A percentile compares a stretch with the other conserved stretches of the same genome.
Evolutionary conservation across 2,329 filamentous ascomycete species (phyloP).

Genomic region (Fusarium sp.): DNA sequence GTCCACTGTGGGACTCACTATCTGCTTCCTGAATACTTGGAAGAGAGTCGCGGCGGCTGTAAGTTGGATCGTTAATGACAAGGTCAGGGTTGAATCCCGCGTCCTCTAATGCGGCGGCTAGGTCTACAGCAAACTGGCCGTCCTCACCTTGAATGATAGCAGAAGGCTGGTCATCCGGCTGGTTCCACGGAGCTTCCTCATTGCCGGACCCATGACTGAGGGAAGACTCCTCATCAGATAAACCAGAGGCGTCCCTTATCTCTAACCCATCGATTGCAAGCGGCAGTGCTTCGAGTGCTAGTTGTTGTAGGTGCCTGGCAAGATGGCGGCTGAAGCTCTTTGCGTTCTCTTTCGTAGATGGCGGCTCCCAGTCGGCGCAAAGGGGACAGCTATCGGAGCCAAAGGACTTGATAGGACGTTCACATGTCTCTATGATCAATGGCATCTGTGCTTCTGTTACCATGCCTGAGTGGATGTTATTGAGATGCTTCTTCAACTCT

Average conservation of each 20-base stretch:
- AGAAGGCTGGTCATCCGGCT: too few species aligned
- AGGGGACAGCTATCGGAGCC: not conserved
- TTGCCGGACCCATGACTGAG: rapidly evolving
- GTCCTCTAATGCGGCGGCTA: too few species aligned
- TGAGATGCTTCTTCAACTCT: not conserved
- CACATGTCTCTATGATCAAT: rapidly evolving
- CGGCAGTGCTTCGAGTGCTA: not conserved
- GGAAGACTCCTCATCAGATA: rapidly evolving
- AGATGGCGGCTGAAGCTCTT: not conserved
- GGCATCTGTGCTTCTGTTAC: not conserved
- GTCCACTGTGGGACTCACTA: too few species aligned
- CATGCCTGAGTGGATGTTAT: rapidly evolving
- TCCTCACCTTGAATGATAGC: too few species aligned
- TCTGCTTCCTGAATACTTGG: too few species aligned
- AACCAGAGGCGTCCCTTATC: rapidly evolving
- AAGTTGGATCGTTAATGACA: too few species aligned
- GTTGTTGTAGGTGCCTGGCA: rapidly evolving
- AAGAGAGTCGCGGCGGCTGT: too few species aligned
- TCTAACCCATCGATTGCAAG: not conserved
- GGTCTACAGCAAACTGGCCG: too few species aligned
- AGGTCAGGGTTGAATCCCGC: too few species aligned
- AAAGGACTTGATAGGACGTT: rapidly evolving
- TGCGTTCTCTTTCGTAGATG: not conserved
- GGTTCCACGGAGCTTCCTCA: rapidly evolving
- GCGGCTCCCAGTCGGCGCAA: not conserved